Base-by-base conservation (phyloP, 768 basidiomycete genomes). In the Russula sp. region DNA sequence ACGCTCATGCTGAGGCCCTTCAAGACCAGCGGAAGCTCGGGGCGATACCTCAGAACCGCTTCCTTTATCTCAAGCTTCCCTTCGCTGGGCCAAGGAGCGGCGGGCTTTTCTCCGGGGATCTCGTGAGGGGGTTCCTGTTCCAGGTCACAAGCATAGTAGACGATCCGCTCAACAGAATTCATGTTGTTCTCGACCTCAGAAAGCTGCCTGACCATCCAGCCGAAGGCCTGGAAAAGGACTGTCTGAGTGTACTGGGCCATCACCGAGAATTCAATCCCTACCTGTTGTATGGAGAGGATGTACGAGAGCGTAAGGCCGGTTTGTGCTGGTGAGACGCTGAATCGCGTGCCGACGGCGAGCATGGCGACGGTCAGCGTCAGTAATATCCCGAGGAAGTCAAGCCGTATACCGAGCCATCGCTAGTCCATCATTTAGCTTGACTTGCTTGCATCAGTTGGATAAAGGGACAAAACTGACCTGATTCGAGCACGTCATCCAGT, bases 171-270 rank as follows among this genome's bases (percentile, higher is more conserved):
- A 8, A 91, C 88, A n/a, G 85, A 84, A 71, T 93, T 93, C 90
- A 95, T 94, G 73, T 94, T 83, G 73, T 97, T 96, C 73, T 96
- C 93, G 11, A 94, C 87, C 71, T 95, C 93, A 3, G 89, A 86
- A 44, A 79, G 80, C 73, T 91, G 89, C 9, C 88, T 84, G 47
- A 89, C 82, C 73, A 90, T 80, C 85, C 84, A 91, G 22, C 84
- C 84, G 67, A 91, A 89, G 0, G 79, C 67, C 84, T 87, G 63
- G 22, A 54, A 27, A 40, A 64, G 35, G 55, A 45, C 44, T 54
- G 1, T 20, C 18, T 57, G n/a, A 39, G 37, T 59, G 14, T 11
- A 40, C 3, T 52, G 34, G 3, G 34, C 35, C 4, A 40, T 57
- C 4, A 51, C 48, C 31, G 49, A 44, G 5, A 72, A 75, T 4